Evolutionary conservation across 768 basidiomycete genomes (phyloP), one percentile per base, ranked within the genome.

Genomic region (Cystobasidiopsis lactophilus): DNA sequence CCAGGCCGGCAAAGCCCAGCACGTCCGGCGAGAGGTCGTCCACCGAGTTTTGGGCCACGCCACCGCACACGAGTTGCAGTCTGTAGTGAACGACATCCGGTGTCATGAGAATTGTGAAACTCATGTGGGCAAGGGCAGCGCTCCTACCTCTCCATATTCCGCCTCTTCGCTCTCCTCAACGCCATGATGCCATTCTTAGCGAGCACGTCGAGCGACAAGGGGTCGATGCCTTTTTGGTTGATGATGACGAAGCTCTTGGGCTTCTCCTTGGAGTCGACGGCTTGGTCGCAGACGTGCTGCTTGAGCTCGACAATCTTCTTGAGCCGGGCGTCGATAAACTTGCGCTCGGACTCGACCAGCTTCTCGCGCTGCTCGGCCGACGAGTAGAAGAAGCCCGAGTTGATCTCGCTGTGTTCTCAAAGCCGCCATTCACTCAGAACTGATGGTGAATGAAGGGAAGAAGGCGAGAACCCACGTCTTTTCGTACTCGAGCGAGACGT

Each of bases 181-280:
- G 86, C 91, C 53, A 98, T 69, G 57, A 98, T 96, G 13, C 88
- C 91, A 67, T 86, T 83, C 74, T 96, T 96, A 40, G 85, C 88
- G 38, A 98, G 72, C 39, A 96, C 79, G 67, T 98, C 93, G 52
- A 98, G 73, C 62, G 82, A 85, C 65, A 98, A 75, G 5, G 93
- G 93, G 67, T 98, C 93, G 58, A 98, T 98, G 57, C 93, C 93
- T 68, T 98, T 98, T 69, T 98, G 93, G 68, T 96, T 98, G 69
- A 98, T 80, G 51, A 96, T 68, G 47, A 96, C 91, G 65, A 98
- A 95, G 60, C 68, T 67, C 57, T 71, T 68, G 37, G 64, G 64
- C 66, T 82, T 82, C 69, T 82, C 80, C 58, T 77, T 79, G 19
- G 76, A 74, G 60, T 80, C 82, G 19, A 93, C 77, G 16, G 79